A percentile compares a stretch with the other conserved stretches of the same genome.
Evolutionary conservation across 1,284 basidiomycete genomes (phyloP).

Genomic region (Ustilago bromivora): DNA sequence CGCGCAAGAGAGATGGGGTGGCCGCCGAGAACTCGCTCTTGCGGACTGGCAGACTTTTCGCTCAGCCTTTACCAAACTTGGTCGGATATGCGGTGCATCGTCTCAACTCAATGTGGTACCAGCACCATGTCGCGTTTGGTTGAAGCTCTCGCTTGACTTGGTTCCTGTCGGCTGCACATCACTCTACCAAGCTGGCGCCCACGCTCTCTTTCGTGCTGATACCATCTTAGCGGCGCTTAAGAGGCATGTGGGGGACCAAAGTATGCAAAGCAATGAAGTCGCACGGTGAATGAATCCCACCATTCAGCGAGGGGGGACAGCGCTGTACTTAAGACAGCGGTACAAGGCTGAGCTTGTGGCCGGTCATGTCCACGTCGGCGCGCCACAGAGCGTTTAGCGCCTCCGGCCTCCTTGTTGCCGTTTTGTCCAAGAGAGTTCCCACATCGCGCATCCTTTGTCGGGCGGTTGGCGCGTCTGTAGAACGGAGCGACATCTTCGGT

Average conservation of each 20-base stretch:
- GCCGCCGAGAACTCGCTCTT: slow-evolving; percentile 5
- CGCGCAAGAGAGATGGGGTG: slow-evolving; percentile 9
- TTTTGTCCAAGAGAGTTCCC: slow-evolving; percentile 3
- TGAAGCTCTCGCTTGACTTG: not conserved
- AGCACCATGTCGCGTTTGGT: not conserved
- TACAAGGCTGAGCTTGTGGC: slow-evolving; percentile 7
- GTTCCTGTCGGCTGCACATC: not conserved
- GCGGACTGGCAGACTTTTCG: slow-evolving; percentile 10
- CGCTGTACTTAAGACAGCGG: slow-evolving; percentile 1
- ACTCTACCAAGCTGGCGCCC: slow-evolving; percentile 10
- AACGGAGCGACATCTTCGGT: not conserved
- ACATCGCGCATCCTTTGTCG: slow-evolving; percentile 8
- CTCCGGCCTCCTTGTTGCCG: not conserved
- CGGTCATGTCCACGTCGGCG: slow-evolving; percentile 28
- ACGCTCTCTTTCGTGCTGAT: not conserved
- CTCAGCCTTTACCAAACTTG: slow-evolving; percentile 27
- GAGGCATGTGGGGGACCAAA: not conserved
- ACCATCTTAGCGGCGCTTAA: not conserved
- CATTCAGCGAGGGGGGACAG: slow-evolving; percentile 2
- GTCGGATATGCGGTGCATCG: slow-evolving; percentile 26
- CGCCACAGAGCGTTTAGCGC: not conserved
- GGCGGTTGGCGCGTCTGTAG: slow-evolving; percentile 28
- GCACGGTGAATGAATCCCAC: slow-evolving; percentile 21
- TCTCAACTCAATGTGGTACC: slow-evolving; percentile 8
- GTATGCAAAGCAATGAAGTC: slow-evolving; percentile 5